These are phyloP conservation scores for Komagataella pseudopastoris DNA, from an alignment of 805 yeast species.

Conservation along the genomic window DNA sequence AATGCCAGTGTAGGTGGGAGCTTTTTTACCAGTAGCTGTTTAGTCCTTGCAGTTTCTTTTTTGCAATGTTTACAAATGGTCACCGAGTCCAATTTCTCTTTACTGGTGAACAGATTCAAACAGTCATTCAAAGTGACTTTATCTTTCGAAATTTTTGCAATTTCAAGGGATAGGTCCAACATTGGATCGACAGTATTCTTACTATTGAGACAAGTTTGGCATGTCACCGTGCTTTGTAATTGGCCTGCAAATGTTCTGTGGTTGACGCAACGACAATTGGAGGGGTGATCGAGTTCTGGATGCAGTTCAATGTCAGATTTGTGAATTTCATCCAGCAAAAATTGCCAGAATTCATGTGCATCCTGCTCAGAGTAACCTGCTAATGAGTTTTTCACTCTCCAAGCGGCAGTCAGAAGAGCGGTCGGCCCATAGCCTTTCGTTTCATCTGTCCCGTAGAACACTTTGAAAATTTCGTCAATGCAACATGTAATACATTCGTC, in stretches of 20 bases:
- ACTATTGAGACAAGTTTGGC: conserved; percentile 50
- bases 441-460: conserved; percentile 52
- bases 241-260: conserved; percentile 79
- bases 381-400: conserved; percentile 72
- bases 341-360: conserved; percentile 97
- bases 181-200: conserved; percentile 78
- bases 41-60: conserved; percentile 49
- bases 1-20: conserved; percentile 71
- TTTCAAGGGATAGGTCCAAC: conserved; percentile 78
- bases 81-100: conserved; percentile 63
- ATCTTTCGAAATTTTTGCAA: conserved; percentile 18
- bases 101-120: conserved; percentile 60
- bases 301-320: conserved; percentile 18
- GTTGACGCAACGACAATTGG: conserved; percentile 58
- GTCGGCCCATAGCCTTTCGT: conserved; percentile 73
- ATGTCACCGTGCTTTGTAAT: conserved; percentile 65
- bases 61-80: conserved; percentile 62
- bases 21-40: conserved; percentile 53
- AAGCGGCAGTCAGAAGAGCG: conserved; percentile 67
- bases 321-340: conserved; percentile 77
- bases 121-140: conserved; percentile 41
- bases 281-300: conserved; percentile 1
- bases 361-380: conserved; percentile 98
- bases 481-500: conserved; percentile 72
- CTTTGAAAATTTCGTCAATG: conserved; percentile 62